Evolutionary conservation across 2,329 filamentous ascomycete species (phyloP).

Genomic region (Aspergillus persii): DNA sequence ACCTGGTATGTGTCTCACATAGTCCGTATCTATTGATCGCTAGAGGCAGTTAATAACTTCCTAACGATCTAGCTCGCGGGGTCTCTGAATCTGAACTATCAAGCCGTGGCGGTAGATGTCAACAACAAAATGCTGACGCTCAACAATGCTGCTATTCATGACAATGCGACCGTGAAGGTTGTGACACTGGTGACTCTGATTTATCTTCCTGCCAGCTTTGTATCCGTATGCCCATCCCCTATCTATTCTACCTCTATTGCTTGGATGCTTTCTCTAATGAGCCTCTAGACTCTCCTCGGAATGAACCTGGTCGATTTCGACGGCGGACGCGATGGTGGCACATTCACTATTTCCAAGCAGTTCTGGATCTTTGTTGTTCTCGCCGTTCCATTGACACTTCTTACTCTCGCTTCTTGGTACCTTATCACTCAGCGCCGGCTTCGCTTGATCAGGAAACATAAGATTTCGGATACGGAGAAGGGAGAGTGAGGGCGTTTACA

Average conservation of each 20-base stretch:
- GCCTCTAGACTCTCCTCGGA: constrained; percentile 17
- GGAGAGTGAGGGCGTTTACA: background rate
- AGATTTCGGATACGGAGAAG: background rate
- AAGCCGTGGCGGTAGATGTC: constrained; percentile 13
- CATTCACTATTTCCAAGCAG: constrained; percentile 14
- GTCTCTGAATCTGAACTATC: constrained; percentile 11
- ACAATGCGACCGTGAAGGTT: constrained; percentile 25
- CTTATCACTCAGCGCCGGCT: constrained; percentile 2
- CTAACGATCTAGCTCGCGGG: constrained; percentile 13
- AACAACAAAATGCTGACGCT: constrained; percentile 18
- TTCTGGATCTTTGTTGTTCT: constrained; percentile 21
- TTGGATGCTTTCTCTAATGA: background rate
- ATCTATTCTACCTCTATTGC: background rate
- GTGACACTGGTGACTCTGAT: constrained; percentile 28
- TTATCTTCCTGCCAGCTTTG: constrained; percentile 37
- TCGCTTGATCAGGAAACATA: background rate
- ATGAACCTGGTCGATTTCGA: constrained; percentile 23
- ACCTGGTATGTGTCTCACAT: constrained; percentile 10
- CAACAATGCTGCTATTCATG: constrained; percentile 19
- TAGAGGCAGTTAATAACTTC: background rate
- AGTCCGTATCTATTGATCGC: no score
- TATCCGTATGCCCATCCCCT: constrained; percentile 27
- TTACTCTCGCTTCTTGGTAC: constrained; percentile 16
- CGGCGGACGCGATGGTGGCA: background rate
- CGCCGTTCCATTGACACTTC: constrained; percentile 13